A percentile compares a stretch with the other conserved stretches of the same genome.
phyloP scores from a whole-genome alignment of 1,139 yeast genomes.

The Kluyveromyces sp. region DNA sequence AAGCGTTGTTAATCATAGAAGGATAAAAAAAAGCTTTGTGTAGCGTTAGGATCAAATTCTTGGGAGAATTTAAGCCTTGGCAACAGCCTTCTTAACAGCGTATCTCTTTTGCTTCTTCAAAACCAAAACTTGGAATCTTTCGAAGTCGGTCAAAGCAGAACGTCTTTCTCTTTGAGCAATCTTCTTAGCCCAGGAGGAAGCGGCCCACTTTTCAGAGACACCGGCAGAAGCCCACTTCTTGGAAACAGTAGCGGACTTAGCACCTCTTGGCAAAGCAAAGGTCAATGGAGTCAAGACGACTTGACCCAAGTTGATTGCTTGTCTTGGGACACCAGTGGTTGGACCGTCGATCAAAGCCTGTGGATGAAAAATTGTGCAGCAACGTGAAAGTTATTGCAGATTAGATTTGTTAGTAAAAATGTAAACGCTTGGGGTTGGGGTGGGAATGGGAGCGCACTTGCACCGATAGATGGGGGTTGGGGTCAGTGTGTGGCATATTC shows the following conservation, averaged over 20 bases:
- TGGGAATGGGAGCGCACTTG: too few relatives aligned
- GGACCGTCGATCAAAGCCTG: conserved; percentile 96
- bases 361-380: not conserved
- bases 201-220: conserved; percentile 83
- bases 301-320: conserved; percentile 78
- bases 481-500: too few relatives aligned
- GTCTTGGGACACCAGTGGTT: conserved; percentile 78
- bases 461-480: too few relatives aligned
- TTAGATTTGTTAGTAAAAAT: conserved; percentile 1
- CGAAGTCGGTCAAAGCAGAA: conserved; percentile 89
- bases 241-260: conserved; percentile 75
- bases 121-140: conserved; percentile 98
- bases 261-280: conserved; percentile 88
- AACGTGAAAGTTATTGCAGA: not conserved
- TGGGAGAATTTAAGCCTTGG: conserved; percentile 58
- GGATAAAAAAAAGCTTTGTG: not conserved
- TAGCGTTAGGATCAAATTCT: not conserved
- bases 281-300: conserved; percentile 91
- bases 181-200: conserved; percentile 96
- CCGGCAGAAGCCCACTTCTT: conserved; percentile 95
- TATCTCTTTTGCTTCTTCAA: conserved; percentile 95
- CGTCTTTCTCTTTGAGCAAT: conserved; percentile 92
- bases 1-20: not conserved
- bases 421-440: too few relatives aligned
- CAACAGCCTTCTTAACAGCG: conserved; percentile 86